Base-by-base conservation (phyloP, 805 yeast genomes). In the Starmerella davenportii region DNA sequence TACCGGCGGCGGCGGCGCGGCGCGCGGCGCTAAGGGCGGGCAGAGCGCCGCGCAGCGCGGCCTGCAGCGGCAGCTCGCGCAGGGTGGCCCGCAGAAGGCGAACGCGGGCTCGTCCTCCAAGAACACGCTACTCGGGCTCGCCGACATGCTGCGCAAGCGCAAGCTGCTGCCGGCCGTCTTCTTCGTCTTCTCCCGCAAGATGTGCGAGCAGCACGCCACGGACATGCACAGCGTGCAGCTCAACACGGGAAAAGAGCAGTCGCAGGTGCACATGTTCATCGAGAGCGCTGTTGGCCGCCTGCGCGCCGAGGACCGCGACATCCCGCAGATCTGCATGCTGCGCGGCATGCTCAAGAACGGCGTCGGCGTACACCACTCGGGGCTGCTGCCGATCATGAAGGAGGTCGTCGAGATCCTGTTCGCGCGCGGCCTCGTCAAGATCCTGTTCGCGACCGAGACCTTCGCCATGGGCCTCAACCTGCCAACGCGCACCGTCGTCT, bases 401-500 rank as follows among this genome's bases (percentile, higher is more conserved):
- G 96, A 85, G 53, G 73, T 82, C 34, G 85, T 85, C 46, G 98
- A 90, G 58, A 85, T 90, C 40, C 60, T 90, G 35, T 90, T 90
- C 61, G 75, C 95, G 0, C 76, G 72, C 49, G 76, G 93, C 0
- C 64, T 87, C 37, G 79, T 90, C 33, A 85, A 84, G 56, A 90
- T 87, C 1, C 62, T 90, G 38, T 90, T 90, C 62, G 96, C 98
- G 0, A 90, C 98, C 0, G 98, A 90, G 58, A 90, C 98, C 0
- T 87, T 90, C 65, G 96, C 98, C 5, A 90, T 90, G 96, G 98
- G 98, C 13, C 69, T 90, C 55, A 90, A 90, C 55, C 64, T 90
- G 53, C 98, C 98, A 11, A 87, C 98, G 0, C 74, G 94, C 61
- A 90, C 98, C 0, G 98, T 90, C 27, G 85, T 87, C 1, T 90